Conservation (phyloP, 768 basidiomycete genomes). For the Agrocybe chaxingu region DNA sequence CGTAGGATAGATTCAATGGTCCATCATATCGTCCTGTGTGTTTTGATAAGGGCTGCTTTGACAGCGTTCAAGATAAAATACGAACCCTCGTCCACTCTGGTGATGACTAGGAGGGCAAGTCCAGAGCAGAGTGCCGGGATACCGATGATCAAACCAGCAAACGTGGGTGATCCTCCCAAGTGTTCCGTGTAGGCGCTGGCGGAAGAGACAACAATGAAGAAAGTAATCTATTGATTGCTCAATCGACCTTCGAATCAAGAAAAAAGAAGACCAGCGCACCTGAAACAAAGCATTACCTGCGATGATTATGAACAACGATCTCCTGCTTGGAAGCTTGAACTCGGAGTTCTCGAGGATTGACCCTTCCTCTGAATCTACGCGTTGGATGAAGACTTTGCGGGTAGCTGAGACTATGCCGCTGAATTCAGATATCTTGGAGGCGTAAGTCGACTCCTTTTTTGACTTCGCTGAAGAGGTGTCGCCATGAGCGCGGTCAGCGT, state of each 20-base stretch:
- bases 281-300: conserved; percentile 27
- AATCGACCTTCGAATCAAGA: neutral
- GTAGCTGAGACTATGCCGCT: conserved; percentile 12
- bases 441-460: conserved; percentile 6
- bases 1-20: conserved; percentile 55
- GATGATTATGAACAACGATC: conserved; percentile 25
- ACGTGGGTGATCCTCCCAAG: conserved; percentile 66
- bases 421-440: conserved; percentile 14
- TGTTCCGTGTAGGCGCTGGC: conserved; percentile 59
- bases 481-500: conserved; percentile 3
- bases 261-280: conserved; percentile 11
- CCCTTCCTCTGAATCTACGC: conserved; percentile 10
- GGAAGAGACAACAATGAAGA: conserved; percentile 70
- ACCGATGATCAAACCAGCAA: conserved; percentile 66
- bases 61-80: neutral
- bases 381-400: conserved; percentile 9
- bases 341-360: conserved; percentile 15
- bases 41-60: neutral
- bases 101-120: conserved; percentile 52
- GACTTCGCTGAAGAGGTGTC: neutral
- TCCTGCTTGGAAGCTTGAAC: conserved; percentile 24
- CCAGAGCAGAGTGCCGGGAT: conserved; percentile 66
- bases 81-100: conserved; percentile 53
- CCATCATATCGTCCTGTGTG: conserved; percentile 49
- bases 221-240: conserved; percentile 43